Evolutionary conservation across 2,329 filamentous ascomycete species (phyloP).

Genomic region (Beauveria medogensis): DNA sequence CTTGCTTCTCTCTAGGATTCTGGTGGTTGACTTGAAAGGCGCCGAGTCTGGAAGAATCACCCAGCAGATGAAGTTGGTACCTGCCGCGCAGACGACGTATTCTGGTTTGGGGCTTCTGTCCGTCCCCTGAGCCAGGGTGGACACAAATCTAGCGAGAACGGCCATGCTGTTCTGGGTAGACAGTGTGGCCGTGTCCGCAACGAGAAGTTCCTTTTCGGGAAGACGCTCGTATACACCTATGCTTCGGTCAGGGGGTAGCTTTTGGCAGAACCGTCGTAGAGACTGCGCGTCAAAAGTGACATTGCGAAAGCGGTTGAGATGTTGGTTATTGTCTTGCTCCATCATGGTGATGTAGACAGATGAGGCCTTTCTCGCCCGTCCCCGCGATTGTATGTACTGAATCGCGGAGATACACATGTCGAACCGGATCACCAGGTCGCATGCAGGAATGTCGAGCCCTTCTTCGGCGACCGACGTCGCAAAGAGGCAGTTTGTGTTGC

Average conservation of each 20-base stretch:
- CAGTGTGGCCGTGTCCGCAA: constrained; percentile 64
- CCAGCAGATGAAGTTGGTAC: constrained; percentile 63
- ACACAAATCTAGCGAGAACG: constrained; percentile 65
- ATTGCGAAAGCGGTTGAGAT: constrained; percentile 49
- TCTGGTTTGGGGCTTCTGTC: constrained; percentile 33
- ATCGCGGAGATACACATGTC: constrained; percentile 87
- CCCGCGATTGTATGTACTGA: constrained; percentile 88
- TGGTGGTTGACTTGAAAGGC: constrained; percentile 59
- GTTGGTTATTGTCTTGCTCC: constrained; percentile 58
- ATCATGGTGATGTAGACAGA: constrained; percentile 83
- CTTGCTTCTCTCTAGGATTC: constrained; percentile 60
- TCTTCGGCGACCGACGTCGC: constrained; percentile 61
- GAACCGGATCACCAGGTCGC: constrained; percentile 64
- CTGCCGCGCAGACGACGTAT: constrained; percentile 53
- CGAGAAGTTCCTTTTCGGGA: constrained; percentile 45
- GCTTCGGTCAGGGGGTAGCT: constrained; percentile 66
- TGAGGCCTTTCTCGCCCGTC: constrained; percentile 67
- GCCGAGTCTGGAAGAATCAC: constrained; percentile 69
- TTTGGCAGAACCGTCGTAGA: constrained; percentile 68
- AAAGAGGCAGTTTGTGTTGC: constrained; percentile 55
- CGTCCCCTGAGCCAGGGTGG: constrained; percentile 41
- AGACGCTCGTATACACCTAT: constrained; percentile 20
- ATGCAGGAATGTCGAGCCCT: constrained; percentile 60
- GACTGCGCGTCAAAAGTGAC: constrained; percentile 51
- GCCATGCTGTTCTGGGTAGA: constrained; percentile 68